Evolutionary conservation across 2,329 filamentous ascomycete genomes (phyloP), one percentile per base, ranked within the genome.

Genomic region (Dissoconium aciculare): DNA sequence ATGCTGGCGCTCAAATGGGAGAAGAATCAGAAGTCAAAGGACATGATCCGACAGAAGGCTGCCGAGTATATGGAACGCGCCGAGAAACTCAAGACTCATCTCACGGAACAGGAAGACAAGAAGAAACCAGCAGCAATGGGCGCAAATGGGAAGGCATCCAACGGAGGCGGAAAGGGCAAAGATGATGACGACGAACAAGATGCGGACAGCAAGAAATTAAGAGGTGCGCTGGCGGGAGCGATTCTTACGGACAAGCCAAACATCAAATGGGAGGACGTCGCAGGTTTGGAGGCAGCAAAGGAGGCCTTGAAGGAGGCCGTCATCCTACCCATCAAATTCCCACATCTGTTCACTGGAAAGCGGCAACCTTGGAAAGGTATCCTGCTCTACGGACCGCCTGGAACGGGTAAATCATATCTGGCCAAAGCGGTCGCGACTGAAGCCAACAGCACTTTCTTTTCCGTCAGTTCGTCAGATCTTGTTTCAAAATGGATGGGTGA

Each of bases 401-500:
- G 89, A 50, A 98, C 89, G 4, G 89, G 89, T 62, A 98, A 98
- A 66, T 89, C 80, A 64, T 94, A 94, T 57, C 64, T 98, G 32
- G 89, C 89, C 39, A 98, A 95, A 58, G 89, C 89, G 2, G 87
- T 98, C 30, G 89, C 89, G 31, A 98, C 89, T 11, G 89, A 98
- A 59, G 89, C 89, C 36, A 95, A 98, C 58, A 94, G 85, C 58
- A 95, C 89, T 3, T 98, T 98, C 55, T 98, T 98, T 69, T 94
- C 84, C 51, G 87, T 98, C 43, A 92, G 82, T 60, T 92, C 82
- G 66, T 92, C 83, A 52, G 89, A 98, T 55, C 58, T 98, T 57
- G 89, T 98, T 38, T 93, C 83, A 56, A 98, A 98, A 55, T 98
- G 89, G 89, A 98, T 98, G 89, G 89, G 89, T 63, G 89, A 98